Evolutionary conservation across 192 early-diverging fungal species (phyloP).

Genomic region (Chytriomyces sp.): DNA sequence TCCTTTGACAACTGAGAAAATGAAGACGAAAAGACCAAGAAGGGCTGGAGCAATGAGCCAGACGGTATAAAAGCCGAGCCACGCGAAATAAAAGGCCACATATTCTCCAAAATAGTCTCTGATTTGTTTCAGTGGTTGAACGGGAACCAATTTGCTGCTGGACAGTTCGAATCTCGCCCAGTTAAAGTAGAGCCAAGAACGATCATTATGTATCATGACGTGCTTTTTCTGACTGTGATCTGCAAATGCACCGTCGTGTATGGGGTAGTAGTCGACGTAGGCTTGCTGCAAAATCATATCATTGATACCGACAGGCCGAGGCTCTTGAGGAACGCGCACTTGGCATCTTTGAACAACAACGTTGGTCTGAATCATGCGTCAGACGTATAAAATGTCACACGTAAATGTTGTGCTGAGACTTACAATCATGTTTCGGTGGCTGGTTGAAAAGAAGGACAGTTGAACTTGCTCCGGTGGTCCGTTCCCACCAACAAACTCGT

Average conservation of each 20-base stretch:
- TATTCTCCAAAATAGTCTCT: constrained; percentile 72
- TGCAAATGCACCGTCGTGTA: constrained; percentile 62
- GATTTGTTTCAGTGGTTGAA: constrained; percentile 35
- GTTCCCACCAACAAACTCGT: constrained; percentile 24
- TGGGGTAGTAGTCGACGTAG: constrained; percentile 54
- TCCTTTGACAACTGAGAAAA: constrained; percentile 53
- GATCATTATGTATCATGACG: constrained; percentile 37
- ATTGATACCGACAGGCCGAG: constrained; percentile 45
- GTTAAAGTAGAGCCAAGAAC: constrained; percentile 46
- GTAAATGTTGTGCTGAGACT: neutral
- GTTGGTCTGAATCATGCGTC: constrained; percentile 5
- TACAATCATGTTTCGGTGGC: constrained; percentile 42
- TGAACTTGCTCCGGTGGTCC: constrained; percentile 19
- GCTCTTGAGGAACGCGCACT: neutral
- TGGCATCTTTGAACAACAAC: constrained; percentile 32
- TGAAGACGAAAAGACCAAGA: constrained; percentile 55
- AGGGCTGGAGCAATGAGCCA: constrained; percentile 60
- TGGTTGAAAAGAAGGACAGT: constrained; percentile 40
- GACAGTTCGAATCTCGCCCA: constrained; percentile 48
- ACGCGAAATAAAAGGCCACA: constrained; percentile 72
- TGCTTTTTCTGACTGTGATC: constrained; percentile 4
- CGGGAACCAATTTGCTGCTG: constrained; percentile 1
- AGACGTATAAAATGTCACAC: neutral
- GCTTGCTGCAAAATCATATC: constrained; percentile 48
- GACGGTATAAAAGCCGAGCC: constrained; percentile 68